These are phyloP conservation scores for Oryza meridionalis DNA, from an alignment of 176 grass and related monocot species.

Conservation along the genomic window DNA sequence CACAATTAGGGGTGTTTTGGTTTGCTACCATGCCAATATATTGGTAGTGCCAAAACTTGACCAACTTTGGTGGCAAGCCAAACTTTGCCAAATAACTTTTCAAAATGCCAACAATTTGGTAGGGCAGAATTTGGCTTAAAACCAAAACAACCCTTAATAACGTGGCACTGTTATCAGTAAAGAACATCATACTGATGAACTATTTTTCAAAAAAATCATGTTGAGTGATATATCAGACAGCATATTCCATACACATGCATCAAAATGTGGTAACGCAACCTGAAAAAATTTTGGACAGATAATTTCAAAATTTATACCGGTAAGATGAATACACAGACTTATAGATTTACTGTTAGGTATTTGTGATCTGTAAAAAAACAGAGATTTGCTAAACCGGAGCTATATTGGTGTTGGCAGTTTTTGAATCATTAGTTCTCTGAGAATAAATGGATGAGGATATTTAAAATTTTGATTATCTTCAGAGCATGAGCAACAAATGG, in stretches of 20 bases:
- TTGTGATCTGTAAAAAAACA: slow-evolving; percentile 3
- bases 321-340: background rate
- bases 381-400: slow-evolving; percentile 4
- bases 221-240: slow-evolving; percentile 20
- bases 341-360: background rate
- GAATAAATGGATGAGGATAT: slow-evolving; percentile 24
- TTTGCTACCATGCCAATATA: too few species aligned
- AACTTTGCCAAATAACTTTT: too few species aligned
- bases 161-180: background rate
- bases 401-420: slow-evolving; percentile 18
- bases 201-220: slow-evolving; percentile 10
- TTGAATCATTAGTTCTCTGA: slow-evolving; percentile 15
- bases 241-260: background rate
- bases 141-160: background rate
- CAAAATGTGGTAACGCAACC: slow-evolving; percentile 30
- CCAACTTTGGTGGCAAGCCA: too few species aligned
- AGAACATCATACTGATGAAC: slow-evolving; percentile 13
- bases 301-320: slow-evolving; percentile 24
- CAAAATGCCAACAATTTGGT: too few species aligned
- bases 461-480: slow-evolving; percentile 13
- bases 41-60: too few species aligned
- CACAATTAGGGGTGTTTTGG: background rate
- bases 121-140: too few species aligned
- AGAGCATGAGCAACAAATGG: background rate
- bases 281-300: slow-evolving; percentile 1